Percentiles rank a stretch among this genome's conserved stretches.
These are phyloP conservation scores for Prunus fruticosa DNA, from an alignment of 306 rosid genomes.

Conservation along the genomic window DNA sequence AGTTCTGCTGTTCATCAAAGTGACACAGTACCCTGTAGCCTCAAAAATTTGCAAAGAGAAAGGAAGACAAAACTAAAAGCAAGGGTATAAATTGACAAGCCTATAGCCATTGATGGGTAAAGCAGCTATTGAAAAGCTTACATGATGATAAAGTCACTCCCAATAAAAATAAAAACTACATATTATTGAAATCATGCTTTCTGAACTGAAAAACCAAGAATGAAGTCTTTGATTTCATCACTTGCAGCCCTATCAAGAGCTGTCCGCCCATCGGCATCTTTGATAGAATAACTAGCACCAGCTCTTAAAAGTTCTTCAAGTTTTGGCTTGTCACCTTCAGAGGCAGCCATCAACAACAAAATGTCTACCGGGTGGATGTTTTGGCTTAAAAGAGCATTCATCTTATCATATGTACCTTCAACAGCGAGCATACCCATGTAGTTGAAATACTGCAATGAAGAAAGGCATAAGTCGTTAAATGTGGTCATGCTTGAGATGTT, in stretches of 20 bases:
- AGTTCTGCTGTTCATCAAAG: no score
- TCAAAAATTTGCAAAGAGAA: no score
- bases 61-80: no score
- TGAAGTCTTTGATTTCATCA: slow-evolving; percentile 66
- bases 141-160: background rate
- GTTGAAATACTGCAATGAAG: slow-evolving; percentile 69
- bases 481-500: background rate
- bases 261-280: slow-evolving; percentile 73
- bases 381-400: slow-evolving; percentile 82
- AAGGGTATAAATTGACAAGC: background rate
- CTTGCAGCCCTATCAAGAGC: slow-evolving; percentile 68
- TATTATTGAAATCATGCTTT: slow-evolving; percentile 45
- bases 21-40: no score
- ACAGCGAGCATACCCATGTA: slow-evolving; percentile 99
- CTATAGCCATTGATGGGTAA: background rate
- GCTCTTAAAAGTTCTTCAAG: slow-evolving; percentile 92
- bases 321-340: slow-evolving; percentile 89
- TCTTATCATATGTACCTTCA: slow-evolving; percentile 84
- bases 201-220: slow-evolving; percentile 64
- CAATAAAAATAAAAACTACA: background rate
- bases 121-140: background rate
- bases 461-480: background rate
- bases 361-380: slow-evolving; percentile 91
- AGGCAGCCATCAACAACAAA: slow-evolving; percentile 68
- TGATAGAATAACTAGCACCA: slow-evolving; percentile 68